phyloP scores from a whole-genome alignment of 257 asterid species.

The Solanum bulbocastanum region DNA sequence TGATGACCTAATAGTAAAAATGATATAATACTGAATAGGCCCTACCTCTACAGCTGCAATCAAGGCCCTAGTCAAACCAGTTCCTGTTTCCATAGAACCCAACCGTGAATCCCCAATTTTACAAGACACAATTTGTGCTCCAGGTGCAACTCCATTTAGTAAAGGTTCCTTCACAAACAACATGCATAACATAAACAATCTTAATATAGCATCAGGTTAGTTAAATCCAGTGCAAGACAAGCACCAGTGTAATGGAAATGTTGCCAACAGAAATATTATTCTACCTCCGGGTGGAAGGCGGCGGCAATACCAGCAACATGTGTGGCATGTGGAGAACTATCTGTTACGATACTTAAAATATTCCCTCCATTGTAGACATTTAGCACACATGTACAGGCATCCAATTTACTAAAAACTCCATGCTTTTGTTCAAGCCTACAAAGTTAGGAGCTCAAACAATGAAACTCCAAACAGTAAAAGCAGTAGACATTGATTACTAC shows the following conservation, averaged over 20 bases:
- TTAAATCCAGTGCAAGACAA: neutral
- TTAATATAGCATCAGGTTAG: neutral
- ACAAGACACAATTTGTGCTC: conserved; percentile 94
- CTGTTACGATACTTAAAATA: conserved; percentile 88
- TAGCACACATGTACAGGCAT: conserved; percentile 77
- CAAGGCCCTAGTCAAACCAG: conserved; percentile 90
- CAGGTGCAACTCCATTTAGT: conserved; percentile 98
- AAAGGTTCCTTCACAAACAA: conserved; percentile 66
- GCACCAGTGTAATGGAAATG: neutral
- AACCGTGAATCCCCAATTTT: conserved; percentile 95
- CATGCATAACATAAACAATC: neutral
- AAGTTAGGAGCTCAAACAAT: neutral
- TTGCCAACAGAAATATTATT: neutral
- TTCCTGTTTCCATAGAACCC: conserved; percentile 98
- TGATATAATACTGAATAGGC: neutral
- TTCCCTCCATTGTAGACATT: conserved; percentile 75
- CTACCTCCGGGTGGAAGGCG: conserved; percentile 80
- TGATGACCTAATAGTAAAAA: neutral
- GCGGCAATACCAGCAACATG: conserved; percentile 98
- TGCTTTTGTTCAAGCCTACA: conserved; percentile 82
- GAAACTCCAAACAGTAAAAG: neutral
- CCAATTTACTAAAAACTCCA: conserved; percentile 84
- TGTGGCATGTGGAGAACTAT: conserved; percentile 93
- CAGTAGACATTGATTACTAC: neutral
- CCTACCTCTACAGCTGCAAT: conserved; percentile 94